These are phyloP conservation scores for Bigelowiella natans DNA, from an alignment of 78 protist genomes.

Conservation along the genomic window DNA sequence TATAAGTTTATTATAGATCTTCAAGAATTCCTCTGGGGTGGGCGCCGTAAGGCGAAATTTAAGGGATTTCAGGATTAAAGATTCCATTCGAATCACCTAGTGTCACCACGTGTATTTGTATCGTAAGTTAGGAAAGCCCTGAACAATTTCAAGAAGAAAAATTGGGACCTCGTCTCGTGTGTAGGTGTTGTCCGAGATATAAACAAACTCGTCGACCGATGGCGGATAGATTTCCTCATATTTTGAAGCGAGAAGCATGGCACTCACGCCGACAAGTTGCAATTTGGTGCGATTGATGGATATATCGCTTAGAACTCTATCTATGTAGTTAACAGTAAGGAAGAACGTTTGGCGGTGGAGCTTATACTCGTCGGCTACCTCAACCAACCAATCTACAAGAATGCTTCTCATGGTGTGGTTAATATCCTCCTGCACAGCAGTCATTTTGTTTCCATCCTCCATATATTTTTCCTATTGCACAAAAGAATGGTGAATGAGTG, in stretches of 20 bases:
- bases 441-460: slow-evolving; percentile 15
- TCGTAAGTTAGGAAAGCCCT: background rate
- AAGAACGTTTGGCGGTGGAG: slow-evolving; percentile 45
- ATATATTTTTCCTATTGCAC: too few species aligned
- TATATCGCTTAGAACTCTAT: slow-evolving; percentile 46
- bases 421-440: slow-evolving; percentile 33
- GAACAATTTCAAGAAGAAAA: background rate
- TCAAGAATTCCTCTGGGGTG: slow-evolving; percentile 68
- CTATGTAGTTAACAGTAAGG: slow-evolving; percentile 63
- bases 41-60: slow-evolving; percentile 64
- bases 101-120: slow-evolving; percentile 25
- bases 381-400: slow-evolving; percentile 57
- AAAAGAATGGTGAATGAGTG: too few species aligned
- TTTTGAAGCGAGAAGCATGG: slow-evolving; percentile 83
- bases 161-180: background rate
- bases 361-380: slow-evolving; percentile 34
- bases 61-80: slow-evolving; percentile 48
- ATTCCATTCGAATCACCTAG: slow-evolving; percentile 78
- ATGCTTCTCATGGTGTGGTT: slow-evolving; percentile 41
- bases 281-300: slow-evolving; percentile 30
- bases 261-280: slow-evolving; percentile 83
- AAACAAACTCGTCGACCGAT: slow-evolving; percentile 70
- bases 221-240: slow-evolving; percentile 86
- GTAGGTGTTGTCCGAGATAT: slow-evolving; percentile 29
- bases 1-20: slow-evolving; percentile 74